Conservation (phyloP, 2,329 filamentous ascomycete species). For the Cladophialophora psammophila region DNA sequence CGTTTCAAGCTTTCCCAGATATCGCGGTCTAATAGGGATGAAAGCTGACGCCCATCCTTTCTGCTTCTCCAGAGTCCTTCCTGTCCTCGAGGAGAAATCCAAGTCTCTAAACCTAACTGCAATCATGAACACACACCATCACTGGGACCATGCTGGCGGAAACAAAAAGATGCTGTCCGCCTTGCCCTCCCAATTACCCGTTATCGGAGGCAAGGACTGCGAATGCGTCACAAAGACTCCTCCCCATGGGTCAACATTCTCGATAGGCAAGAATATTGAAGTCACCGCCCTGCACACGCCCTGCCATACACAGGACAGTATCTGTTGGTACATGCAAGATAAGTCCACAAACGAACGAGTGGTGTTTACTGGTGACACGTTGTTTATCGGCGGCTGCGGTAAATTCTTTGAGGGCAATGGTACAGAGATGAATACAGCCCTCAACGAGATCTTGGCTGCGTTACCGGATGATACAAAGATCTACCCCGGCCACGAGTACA, state of each 20-base stretch:
- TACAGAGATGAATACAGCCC: constrained; percentile 87
- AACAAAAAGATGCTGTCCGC: constrained; percentile 76
- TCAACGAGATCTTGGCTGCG: constrained; percentile 82
- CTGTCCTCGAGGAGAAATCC: constrained; percentile 68
- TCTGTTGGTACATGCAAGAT: constrained; percentile 93
- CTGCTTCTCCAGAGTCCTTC: constrained; percentile 26
- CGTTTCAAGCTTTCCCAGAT: constrained; percentile 34
- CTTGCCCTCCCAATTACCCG: constrained; percentile 65
- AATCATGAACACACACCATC: constrained; percentile 97
- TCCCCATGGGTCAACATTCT: constrained; percentile 76
- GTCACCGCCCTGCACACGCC: constrained; percentile 93
- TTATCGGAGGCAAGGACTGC: constrained; percentile 90
- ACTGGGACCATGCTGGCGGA: constrained; percentile 93
- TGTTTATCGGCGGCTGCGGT: constrained; percentile 95
- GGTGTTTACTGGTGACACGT: constrained; percentile 94
- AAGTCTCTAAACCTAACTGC: constrained; percentile 79
- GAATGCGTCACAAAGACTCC: constrained; percentile 80
- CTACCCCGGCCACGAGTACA: constrained; percentile 97
- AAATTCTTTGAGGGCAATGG: constrained; percentile 94
- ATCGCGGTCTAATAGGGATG: not conserved
- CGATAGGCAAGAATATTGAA: constrained; percentile 78
- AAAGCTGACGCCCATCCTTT: not conserved
- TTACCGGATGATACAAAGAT: constrained; percentile 91
- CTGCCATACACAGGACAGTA: constrained; percentile 97
- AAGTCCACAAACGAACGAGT: constrained; percentile 63